phyloP scores from a whole-genome alignment of 306 rosid species.

The Cyamopsis tetragonoloba region DNA sequence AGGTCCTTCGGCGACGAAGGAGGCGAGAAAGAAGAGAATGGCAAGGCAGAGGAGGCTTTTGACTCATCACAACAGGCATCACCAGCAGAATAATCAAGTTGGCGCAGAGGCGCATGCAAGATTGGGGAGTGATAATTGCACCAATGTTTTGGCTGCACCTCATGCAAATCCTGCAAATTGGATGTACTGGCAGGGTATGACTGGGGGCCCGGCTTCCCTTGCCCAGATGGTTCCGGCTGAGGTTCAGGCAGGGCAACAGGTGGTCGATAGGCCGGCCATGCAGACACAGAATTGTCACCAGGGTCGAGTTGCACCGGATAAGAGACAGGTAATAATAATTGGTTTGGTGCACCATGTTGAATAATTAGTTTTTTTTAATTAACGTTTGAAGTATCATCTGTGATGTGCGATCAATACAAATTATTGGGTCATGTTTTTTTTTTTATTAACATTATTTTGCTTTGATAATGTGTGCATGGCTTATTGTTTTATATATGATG shows the following conservation, averaged over 20 bases:
- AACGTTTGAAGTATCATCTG: neutral
- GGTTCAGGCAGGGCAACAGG: neutral
- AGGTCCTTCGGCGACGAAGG: constrained; percentile 83
- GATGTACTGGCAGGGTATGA: constrained; percentile 72
- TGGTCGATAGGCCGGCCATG: constrained; percentile 36
- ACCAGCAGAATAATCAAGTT: constrained; percentile 38
- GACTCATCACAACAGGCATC: constrained; percentile 50
- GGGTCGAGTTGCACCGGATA: constrained; percentile 29
- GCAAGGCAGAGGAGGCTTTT: constrained; percentile 68
- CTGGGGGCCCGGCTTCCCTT: constrained; percentile 21
- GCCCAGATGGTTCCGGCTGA: constrained; percentile 26
- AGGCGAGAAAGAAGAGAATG: constrained; percentile 96
- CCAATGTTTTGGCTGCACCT: constrained; percentile 24
- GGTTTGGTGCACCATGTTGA: neutral
- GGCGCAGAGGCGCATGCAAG: constrained; percentile 39
- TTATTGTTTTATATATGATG: neutral
- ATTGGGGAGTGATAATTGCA: constrained; percentile 46
- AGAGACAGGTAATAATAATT: constrained; percentile 78
- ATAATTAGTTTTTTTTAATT: neutral
- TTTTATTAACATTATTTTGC: neutral
- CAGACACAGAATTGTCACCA: constrained; percentile 45
- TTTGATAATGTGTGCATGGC: neutral
- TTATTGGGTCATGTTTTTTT: neutral
- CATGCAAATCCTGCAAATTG: constrained; percentile 48
- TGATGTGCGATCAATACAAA: neutral